Conservation (phyloP, 371 early-diverging fungal species). For the Mucor racemosus region DNA sequence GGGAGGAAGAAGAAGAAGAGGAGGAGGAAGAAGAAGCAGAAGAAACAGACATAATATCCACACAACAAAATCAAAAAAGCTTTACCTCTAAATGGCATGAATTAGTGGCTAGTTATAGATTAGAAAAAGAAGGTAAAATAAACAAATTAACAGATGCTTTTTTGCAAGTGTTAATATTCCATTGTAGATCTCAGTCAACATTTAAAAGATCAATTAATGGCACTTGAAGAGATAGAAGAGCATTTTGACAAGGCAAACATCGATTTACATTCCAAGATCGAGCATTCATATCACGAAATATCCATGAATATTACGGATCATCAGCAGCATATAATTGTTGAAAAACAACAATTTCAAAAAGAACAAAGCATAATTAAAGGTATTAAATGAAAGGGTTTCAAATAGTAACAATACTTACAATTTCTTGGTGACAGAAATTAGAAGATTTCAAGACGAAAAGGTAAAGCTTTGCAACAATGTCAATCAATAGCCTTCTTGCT, state of each 20-base stretch:
- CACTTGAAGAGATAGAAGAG: constrained; percentile 36
- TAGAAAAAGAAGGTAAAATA: constrained; percentile 33
- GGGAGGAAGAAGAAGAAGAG: background rate
- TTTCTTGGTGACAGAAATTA: constrained; percentile 18
- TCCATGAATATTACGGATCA: constrained; percentile 27
- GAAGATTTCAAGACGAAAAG: constrained; percentile 41
- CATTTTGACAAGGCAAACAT: constrained; percentile 29
- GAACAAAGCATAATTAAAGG: constrained; percentile 33
- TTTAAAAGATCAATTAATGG: constrained; percentile 29
- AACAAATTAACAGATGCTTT: no score
- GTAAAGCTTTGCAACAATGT: background rate
- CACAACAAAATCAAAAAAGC: background rate
- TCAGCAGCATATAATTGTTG: constrained; percentile 20
- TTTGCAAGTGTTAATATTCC: no score
- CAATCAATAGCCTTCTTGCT: background rate
- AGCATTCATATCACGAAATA: constrained; percentile 25
- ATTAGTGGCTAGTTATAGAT: constrained; percentile 27
- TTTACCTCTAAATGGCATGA: constrained; percentile 21
- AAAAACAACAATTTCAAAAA: constrained; percentile 31
- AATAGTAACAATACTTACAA: no score
- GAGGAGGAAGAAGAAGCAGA: background rate
- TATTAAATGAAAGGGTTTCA: background rate
- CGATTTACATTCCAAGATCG: constrained; percentile 33
- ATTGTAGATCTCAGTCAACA: constrained; percentile 26
- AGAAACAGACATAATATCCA: background rate